Conservation (phyloP, 176 grass and related monocot genomes). For the Musa troglodytarum region DNA sequence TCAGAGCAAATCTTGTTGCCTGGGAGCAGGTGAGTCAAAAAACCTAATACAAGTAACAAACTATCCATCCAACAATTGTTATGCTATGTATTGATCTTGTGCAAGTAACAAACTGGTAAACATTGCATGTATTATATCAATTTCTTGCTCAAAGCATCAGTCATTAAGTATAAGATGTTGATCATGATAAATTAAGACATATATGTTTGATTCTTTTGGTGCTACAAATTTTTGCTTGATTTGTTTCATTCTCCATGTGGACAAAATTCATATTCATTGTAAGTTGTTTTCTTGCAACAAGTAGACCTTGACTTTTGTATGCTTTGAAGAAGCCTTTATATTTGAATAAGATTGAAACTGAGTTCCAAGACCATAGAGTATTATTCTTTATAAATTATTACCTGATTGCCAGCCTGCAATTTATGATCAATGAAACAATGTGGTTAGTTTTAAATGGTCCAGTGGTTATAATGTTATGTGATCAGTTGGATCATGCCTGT, state of each 20-base stretch:
- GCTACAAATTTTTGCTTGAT: too few relatives aligned
- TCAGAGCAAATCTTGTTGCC: conserved; percentile 82
- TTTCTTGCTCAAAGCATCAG: not conserved
- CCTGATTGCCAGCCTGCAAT: conserved; percentile 62
- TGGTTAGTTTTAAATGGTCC: too few relatives aligned
- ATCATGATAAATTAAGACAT: too few relatives aligned
- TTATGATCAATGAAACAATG: conserved; percentile 32
- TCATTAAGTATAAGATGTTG: too few relatives aligned
- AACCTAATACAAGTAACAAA: not conserved
- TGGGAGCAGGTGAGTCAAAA: conserved; percentile 45
- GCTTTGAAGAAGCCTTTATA: too few relatives aligned
- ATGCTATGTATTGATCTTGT: not conserved
- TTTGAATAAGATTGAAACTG: too few relatives aligned
- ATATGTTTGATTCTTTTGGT: too few relatives aligned
- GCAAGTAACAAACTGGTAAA: not conserved
- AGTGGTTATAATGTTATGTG: too few relatives aligned
- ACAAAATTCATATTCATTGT: too few relatives aligned
- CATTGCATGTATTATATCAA: not conserved
- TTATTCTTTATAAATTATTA: conserved; percentile 23
- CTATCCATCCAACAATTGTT: not conserved
- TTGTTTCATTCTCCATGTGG: not conserved
- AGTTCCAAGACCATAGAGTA: conserved; percentile 15
- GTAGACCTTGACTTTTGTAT: too few relatives aligned
- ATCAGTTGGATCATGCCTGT: too few relatives aligned
- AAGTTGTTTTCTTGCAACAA: too few relatives aligned